A percentile compares a stretch with the other conserved stretches of the same genome.
Evolutionary conservation across 768 basidiomycete genomes (phyloP).

Genomic region (Rhizopogon vesiculosus): DNA sequence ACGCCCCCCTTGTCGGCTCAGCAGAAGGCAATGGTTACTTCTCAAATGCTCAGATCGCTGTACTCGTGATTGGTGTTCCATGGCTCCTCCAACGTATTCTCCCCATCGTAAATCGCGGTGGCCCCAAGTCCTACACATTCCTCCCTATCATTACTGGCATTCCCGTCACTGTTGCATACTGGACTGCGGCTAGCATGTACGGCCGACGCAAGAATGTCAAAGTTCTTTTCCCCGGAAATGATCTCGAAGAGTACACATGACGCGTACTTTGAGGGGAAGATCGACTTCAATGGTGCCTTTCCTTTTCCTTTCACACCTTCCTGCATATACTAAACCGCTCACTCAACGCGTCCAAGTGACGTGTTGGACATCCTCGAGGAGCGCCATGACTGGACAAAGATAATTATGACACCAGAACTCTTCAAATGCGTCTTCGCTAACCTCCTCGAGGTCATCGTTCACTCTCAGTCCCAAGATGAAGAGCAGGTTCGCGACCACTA

Average conservation of each 20-base stretch:
- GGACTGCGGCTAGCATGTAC: slow-evolving; percentile 81
- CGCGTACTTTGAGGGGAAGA: slow-evolving; percentile 93
- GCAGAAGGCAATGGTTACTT: slow-evolving; percentile 86
- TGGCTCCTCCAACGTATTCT: slow-evolving; percentile 79
- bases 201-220: slow-evolving; percentile 82
- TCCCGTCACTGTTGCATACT: slow-evolving; percentile 82
- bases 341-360: slow-evolving; percentile 56
- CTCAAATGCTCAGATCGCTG: slow-evolving; percentile 75
- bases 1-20: slow-evolving; percentile 68
- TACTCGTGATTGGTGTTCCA: slow-evolving; percentile 75
- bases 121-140: slow-evolving; percentile 83
- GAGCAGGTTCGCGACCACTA: slow-evolving; percentile 96
- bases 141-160: slow-evolving; percentile 68
- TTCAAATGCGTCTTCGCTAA: slow-evolving; percentile 90
- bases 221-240: slow-evolving; percentile 76
- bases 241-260: slow-evolving; percentile 93
- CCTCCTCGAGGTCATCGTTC: slow-evolving; percentile 85
- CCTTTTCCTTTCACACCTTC: not conserved
- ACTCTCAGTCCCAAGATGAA: slow-evolving; percentile 88
- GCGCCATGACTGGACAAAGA: slow-evolving; percentile 93
- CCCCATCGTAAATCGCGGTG: slow-evolving; percentile 79
- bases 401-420: slow-evolving; percentile 85
- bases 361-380: slow-evolving; percentile 91
- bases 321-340: not conserved
- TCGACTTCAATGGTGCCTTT: slow-evolving; percentile 86